Conservation (phyloP, 2,329 filamentous ascomycete genomes). For the Triangularia setosa region DNA sequence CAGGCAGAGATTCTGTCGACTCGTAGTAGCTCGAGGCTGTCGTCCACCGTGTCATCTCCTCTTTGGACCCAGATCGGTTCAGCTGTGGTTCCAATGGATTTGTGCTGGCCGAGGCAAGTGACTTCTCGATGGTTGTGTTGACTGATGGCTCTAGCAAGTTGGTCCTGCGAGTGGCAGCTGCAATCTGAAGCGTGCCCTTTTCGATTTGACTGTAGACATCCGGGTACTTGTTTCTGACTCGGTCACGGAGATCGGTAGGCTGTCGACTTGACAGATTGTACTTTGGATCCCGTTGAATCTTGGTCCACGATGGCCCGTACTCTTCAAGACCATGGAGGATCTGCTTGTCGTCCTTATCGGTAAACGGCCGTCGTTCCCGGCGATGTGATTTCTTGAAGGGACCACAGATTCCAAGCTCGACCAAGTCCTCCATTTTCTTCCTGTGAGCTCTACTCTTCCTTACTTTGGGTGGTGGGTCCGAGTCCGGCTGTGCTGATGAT, state of each 20-base stretch:
- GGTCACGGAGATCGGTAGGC: conserved; percentile 60
- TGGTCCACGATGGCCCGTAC: conserved; percentile 63
- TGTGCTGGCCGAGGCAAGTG: conserved; percentile 38
- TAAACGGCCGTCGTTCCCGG: conserved; percentile 58
- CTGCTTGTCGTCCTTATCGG: conserved; percentile 58
- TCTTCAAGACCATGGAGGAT: conserved; percentile 57
- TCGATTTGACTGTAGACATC: conserved; percentile 55
- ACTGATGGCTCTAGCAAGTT: conserved; percentile 50
- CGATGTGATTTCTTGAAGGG: conserved; percentile 61
- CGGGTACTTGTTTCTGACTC: conserved; percentile 61
- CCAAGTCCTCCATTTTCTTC: conserved; percentile 42
- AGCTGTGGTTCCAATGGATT: conserved; percentile 40
- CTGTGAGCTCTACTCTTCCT: conserved; percentile 40
- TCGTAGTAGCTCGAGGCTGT: conserved; percentile 28
- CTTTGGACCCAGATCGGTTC: conserved; percentile 40
- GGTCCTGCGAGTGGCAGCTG: conserved; percentile 36
- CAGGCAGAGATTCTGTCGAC: conserved; percentile 33
- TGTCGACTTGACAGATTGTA: conserved; percentile 57
- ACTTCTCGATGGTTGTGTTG: conserved; percentile 46
- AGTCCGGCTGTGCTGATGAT: conserved; percentile 11
- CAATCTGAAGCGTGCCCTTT: conserved; percentile 48
- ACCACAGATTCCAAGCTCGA: conserved; percentile 54
- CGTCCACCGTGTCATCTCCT: conserved; percentile 46
- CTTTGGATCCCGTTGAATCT: conserved; percentile 57
- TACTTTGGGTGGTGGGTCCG: conserved; percentile 27